Conservation (phyloP, 192 early-diverging fungal species). For the Entomortierella lignicola region DNA sequence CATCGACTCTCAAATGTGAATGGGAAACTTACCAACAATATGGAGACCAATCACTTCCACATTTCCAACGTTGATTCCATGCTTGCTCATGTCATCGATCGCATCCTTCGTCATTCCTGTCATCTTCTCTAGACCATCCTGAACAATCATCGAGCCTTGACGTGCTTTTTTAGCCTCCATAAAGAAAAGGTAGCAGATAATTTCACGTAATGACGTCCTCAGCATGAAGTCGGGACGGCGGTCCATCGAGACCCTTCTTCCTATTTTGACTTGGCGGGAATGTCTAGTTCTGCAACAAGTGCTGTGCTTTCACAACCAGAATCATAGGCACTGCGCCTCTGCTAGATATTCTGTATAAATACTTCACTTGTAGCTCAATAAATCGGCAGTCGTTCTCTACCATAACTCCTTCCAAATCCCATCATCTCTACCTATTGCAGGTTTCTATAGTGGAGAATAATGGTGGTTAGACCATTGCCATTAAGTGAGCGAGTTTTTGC, state of each 20-base stretch:
- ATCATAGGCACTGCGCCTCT: no score
- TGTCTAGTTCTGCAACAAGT: no score
- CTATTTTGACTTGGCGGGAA: slow-evolving; percentile 25
- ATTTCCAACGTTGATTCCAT: slow-evolving; percentile 1
- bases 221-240: slow-evolving; percentile 13
- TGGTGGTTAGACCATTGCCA: slow-evolving; percentile 4
- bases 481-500: slow-evolving; percentile 17
- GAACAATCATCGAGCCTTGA: slow-evolving; percentile 13
- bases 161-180: slow-evolving; percentile 24
- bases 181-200: slow-evolving; percentile 14
- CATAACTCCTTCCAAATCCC: no score
- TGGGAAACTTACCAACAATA: slow-evolving; percentile 24
- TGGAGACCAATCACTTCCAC: slow-evolving; percentile 13
- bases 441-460: slow-evolving; percentile 21
- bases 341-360: no score
- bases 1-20: background rate
- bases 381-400: no score
- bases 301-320: no score
- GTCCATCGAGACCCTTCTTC: slow-evolving; percentile 14
- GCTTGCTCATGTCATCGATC: slow-evolving; percentile 19
- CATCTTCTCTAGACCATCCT: slow-evolving; percentile 17
- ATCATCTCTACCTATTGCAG: no score
- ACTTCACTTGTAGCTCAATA: no score
- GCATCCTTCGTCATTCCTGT: slow-evolving; percentile 25
- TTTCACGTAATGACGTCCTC: slow-evolving; percentile 1